A percentile compares a stretch with the other conserved stretches of the same genome.
phyloP scores from a whole-genome alignment of 768 basidiomycete genomes.

The Termitomyces sp. region DNA sequence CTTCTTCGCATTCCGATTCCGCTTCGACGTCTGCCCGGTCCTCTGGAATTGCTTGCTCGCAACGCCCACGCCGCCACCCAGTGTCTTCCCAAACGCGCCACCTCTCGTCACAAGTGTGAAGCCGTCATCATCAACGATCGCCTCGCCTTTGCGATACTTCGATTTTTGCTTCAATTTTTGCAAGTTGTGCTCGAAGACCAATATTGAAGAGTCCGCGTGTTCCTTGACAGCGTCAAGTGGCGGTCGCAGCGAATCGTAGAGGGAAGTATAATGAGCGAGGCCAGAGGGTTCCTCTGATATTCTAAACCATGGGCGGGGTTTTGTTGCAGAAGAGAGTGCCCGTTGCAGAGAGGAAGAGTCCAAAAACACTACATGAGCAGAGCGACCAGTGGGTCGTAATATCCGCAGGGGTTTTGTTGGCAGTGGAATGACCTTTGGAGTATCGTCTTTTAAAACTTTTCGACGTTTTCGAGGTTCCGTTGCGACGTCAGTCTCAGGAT shows the following conservation, averaged over 20 bases:
- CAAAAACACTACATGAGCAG: constrained; percentile 71
- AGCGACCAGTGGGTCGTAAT: constrained; percentile 59
- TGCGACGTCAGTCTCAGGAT: constrained; percentile 27
- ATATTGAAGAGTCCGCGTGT: constrained; percentile 82
- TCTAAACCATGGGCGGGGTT: constrained; percentile 62
- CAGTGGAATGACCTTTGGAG: constrained; percentile 60
- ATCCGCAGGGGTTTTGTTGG: constrained; percentile 53
- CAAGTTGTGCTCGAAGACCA: constrained; percentile 70
- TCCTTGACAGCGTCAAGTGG: constrained; percentile 68
- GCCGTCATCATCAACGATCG: constrained; percentile 90
- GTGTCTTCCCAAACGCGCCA: constrained; percentile 84
- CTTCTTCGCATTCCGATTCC: constrained; percentile 48
- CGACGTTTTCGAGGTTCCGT: constrained; percentile 39
- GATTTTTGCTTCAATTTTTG: constrained; percentile 60
- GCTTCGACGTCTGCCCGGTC: constrained; percentile 48
- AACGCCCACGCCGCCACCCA: constrained; percentile 75
- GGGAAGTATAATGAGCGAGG: constrained; percentile 65
- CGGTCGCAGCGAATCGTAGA: constrained; percentile 70
- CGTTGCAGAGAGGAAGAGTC: constrained; percentile 71
- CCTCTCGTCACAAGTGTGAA: constrained; percentile 94
- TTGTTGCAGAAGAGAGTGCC: constrained; percentile 53
- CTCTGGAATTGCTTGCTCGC: constrained; percentile 67
- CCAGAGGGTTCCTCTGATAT: constrained; percentile 61
- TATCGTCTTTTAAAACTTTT: constrained; percentile 35
- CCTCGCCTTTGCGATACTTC: constrained; percentile 79